Base-by-base conservation (phyloP, 2,329 filamentous ascomycete genomes). In the Arthroderma uncinatum region DNA sequence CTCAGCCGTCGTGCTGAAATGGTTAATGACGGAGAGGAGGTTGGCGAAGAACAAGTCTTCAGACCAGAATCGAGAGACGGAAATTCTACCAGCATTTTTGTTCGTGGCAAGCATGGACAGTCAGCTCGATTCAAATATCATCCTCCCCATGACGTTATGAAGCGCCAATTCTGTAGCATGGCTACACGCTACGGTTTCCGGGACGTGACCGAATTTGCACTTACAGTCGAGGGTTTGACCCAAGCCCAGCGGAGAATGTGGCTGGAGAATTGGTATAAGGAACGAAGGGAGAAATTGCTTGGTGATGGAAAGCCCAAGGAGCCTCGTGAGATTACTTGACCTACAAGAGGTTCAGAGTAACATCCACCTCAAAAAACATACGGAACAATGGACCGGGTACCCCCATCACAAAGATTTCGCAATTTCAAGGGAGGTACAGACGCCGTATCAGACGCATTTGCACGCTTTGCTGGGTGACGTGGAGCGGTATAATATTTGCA, bases 151-250 rank as follows among this genome's bases (percentile, higher is more conserved):
- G 82, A 85, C 7, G 87, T 96, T 7, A 82, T 83, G 71, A 79
- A 79, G 55, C 79, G 92, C 16, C 91, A 97, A 66, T 95, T 98
- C 66, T 95, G 90, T 71, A 86, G 84, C 25, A 95, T 97, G 88
- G 89, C 90, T 0, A 80, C 78, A 64, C 82, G 82, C 56, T 87
- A 89, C 69, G 89, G 88, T 0, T 95, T 89, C 67, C 75, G 79
- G 1, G 85, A 82, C 67, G 84, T 85, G 1, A 87, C 83, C 0
- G 86, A 93, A 60, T 97, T 97, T 77, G 93, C 91, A 2, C 75
- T 96, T 37, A 83, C 90, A 12, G 91, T 97, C 2, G 93, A 97
- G 71, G 82, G 84, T 12, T 94, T 90, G 88, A 94, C 87, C 48
- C 87, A 92, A 69, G 87, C 86, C 66, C 80, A 93, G 73, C 76